Evolutionary conservation across 192 early-diverging fungal genomes (phyloP).

Genomic region (Backusella tuberculispora): DNA sequence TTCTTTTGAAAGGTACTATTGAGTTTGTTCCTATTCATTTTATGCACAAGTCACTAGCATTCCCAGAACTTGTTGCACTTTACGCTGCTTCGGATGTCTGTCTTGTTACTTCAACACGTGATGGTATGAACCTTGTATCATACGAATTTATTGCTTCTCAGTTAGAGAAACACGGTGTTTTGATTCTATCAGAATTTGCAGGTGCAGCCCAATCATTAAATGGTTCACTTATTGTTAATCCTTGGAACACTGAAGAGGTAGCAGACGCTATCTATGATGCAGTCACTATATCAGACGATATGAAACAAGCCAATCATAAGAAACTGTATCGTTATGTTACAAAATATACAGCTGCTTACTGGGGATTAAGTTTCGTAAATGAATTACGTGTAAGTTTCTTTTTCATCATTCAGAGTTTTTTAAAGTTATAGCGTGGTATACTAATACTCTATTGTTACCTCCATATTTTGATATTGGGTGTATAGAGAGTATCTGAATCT

Average conservation of each 20-base stretch:
- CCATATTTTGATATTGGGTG: background rate
- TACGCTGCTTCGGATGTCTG: slow-evolving; percentile 97
- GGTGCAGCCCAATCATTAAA: slow-evolving; percentile 98
- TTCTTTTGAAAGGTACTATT: slow-evolving; percentile 66
- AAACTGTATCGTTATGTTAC: slow-evolving; percentile 92
- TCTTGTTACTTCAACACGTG: slow-evolving; percentile 94
- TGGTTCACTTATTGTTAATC: slow-evolving; percentile 97
- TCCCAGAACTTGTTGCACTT: slow-evolving; percentile 94
- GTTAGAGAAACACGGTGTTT: slow-evolving; percentile 90
- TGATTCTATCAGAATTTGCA: slow-evolving; percentile 97
- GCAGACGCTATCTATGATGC: slow-evolving; percentile 88
- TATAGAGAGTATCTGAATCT: slow-evolving; percentile 61
- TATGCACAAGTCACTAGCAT: slow-evolving; percentile 93
- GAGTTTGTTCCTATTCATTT: slow-evolving; percentile 99
- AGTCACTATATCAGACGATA: slow-evolving; percentile 87
- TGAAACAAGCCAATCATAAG: slow-evolving; percentile 81
- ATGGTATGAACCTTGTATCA: slow-evolving; percentile 99
- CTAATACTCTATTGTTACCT: too few species aligned
- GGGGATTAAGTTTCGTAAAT: slow-evolving; percentile 93
- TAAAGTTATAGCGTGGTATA: background rate
- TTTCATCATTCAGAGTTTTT: background rate
- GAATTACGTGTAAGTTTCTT: slow-evolving; percentile 62
- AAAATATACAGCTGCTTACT: slow-evolving; percentile 97
- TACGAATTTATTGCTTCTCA: slow-evolving; percentile 98
- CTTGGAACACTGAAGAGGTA: slow-evolving; percentile 98